Conservation (phyloP, 495 filamentous ascomycete species). For the Neurospora discreta region DNA sequence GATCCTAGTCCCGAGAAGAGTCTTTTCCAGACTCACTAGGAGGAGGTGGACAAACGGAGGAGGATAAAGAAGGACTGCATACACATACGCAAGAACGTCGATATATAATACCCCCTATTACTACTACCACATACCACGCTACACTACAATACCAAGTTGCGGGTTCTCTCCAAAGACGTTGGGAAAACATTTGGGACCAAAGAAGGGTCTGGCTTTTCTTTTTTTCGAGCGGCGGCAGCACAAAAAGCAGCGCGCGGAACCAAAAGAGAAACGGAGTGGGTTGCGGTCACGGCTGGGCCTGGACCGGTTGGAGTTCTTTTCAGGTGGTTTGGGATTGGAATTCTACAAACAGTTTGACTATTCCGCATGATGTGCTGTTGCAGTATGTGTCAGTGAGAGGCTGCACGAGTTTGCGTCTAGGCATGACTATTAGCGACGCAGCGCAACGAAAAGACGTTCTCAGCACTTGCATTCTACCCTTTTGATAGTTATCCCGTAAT, state of each 20-base stretch:
- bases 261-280: not conserved
- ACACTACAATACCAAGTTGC: not conserved
- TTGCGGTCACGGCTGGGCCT: not conserved
- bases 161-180: not conserved
- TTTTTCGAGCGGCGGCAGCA: not conserved
- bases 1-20: slow-evolving; percentile 29
- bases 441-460: not conserved
- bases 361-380: not conserved
- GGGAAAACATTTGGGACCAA: not conserved
- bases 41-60: not conserved
- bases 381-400: not conserved
- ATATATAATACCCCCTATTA: not conserved
- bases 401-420: not conserved
- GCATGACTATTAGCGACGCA: not conserved
- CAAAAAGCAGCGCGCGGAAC: not conserved
- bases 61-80: not conserved
- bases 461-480: not conserved
- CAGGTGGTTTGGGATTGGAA: not conserved
- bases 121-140: not conserved
- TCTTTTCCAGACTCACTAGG: not conserved
- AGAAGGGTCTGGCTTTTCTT: not conserved
- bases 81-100: not conserved
- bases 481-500: not conserved
- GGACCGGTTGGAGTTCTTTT: not conserved
- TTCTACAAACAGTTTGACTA: not conserved